Conservation (phyloP, 1,139 yeast species). For the Lodderomyces parapsilosis region DNA sequence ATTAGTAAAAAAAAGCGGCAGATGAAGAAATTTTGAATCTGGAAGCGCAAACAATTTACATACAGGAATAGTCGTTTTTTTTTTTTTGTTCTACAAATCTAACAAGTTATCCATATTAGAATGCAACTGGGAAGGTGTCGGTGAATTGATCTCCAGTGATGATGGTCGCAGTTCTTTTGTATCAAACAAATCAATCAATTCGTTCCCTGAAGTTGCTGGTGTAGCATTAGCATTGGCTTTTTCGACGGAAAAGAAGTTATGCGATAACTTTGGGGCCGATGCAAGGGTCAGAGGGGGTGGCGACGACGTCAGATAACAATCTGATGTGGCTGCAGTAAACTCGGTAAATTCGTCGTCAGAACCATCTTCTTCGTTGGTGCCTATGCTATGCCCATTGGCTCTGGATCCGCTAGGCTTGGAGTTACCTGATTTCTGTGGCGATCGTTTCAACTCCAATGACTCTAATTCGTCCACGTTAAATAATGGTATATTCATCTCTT, state of each 20-base stretch:
- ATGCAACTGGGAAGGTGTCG: background rate
- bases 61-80: background rate
- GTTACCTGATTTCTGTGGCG: background rate
- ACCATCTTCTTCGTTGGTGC: constrained; percentile 3
- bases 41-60: background rate
- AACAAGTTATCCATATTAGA: constrained; percentile 10
- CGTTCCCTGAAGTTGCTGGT: constrained; percentile 2
- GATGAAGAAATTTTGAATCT: background rate
- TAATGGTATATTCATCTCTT: background rate
- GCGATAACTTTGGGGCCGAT: constrained; percentile 7
- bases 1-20: background rate
- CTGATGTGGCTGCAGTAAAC: constrained; percentile 17
- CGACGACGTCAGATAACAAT: constrained; percentile 3
- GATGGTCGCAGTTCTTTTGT: background rate
- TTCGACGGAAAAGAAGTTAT: constrained; percentile 12
- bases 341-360: constrained; percentile 20
- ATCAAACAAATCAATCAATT: constrained; percentile 9
- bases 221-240: constrained; percentile 6
- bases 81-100: constrained; percentile 9
- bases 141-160: constrained; percentile 2
- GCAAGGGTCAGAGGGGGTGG: constrained; percentile 2
- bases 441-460: background rate
- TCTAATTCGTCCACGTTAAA: background rate
- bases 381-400: background rate
- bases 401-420: background rate